Evolutionary conservation across 108 stramenopile species (phyloP).

Genomic region (Stephanodiscus triporus): DNA sequence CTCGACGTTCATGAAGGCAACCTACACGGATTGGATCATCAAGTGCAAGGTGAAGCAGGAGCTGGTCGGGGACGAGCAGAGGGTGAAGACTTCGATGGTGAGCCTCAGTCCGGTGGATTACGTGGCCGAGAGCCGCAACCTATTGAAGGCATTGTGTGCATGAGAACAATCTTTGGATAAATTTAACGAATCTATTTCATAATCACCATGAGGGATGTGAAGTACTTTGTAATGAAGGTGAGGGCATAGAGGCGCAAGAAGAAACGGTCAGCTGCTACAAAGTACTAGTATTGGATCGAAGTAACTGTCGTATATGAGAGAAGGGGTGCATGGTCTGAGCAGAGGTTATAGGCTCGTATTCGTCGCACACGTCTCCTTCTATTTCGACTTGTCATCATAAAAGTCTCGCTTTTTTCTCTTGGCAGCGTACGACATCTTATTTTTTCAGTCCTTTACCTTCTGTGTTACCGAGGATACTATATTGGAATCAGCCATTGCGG

Average conservation of each 20-base stretch:
- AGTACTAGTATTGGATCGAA: too few species aligned
- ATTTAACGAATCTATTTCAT: neutral
- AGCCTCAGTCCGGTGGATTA: conserved; percentile 84
- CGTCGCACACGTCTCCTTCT: neutral
- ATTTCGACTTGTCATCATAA: neutral
- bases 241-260: too few species aligned
- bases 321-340: too few species aligned
- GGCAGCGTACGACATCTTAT: neutral
- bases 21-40: conserved; percentile 85
- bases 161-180: conserved; percentile 1
- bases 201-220: too few species aligned
- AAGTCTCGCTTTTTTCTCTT: neutral
- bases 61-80: conserved; percentile 86
- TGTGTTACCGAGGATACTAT: neutral
- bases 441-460: neutral
- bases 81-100: conserved; percentile 82
- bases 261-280: too few species aligned
- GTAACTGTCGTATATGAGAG: too few species aligned
- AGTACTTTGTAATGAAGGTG: too few species aligned
- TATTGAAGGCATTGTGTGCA: conserved; percentile 73
- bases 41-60: conserved; percentile 94
- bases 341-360: too few species aligned
- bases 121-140: conserved; percentile 72
- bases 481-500: neutral
- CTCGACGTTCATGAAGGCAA: conserved; percentile 68